These are phyloP conservation scores for Trapa incisa DNA, from an alignment of 345 rosid species.

Conservation along the genomic window DNA sequence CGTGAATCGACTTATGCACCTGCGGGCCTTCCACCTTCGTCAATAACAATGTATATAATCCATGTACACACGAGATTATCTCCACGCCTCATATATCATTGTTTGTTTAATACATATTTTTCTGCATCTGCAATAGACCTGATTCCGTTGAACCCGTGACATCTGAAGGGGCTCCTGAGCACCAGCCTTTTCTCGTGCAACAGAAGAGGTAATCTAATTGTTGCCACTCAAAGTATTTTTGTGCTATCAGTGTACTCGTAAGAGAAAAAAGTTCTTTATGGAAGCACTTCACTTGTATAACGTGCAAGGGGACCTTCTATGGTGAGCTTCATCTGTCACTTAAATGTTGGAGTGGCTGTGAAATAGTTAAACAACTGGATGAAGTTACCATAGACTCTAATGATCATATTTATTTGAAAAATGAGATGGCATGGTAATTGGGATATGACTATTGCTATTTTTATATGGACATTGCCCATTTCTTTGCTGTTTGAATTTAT, in stretches of 20 bases:
- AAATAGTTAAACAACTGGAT: background rate
- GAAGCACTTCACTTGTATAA: background rate
- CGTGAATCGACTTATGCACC: constrained; percentile 54
- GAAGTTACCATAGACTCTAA: background rate
- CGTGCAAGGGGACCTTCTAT: background rate
- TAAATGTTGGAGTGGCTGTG: background rate
- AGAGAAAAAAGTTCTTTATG: no score
- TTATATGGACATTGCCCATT: background rate
- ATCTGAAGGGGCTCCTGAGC: constrained; percentile 21
- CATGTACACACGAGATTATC: background rate
- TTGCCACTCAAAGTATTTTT: background rate
- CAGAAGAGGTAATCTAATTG: constrained; percentile 29
- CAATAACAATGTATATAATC: constrained; percentile 16
- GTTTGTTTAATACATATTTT: background rate
- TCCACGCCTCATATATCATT: background rate
- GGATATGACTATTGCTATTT: background rate
- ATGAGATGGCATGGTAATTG: background rate
- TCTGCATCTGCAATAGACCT: constrained; percentile 20
- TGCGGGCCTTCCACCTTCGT: constrained; percentile 27
- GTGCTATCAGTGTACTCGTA: no score
- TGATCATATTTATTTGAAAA: background rate
- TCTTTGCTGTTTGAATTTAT: background rate
- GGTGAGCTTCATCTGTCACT: background rate
- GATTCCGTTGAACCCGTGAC: constrained; percentile 18
- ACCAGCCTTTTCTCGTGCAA: constrained; percentile 35